A percentile compares a stretch with the other conserved stretches of the same genome.
Conservation (phyloP, 1,284 basidiomycete species). For the Rhodotorula glutinis region DNA sequence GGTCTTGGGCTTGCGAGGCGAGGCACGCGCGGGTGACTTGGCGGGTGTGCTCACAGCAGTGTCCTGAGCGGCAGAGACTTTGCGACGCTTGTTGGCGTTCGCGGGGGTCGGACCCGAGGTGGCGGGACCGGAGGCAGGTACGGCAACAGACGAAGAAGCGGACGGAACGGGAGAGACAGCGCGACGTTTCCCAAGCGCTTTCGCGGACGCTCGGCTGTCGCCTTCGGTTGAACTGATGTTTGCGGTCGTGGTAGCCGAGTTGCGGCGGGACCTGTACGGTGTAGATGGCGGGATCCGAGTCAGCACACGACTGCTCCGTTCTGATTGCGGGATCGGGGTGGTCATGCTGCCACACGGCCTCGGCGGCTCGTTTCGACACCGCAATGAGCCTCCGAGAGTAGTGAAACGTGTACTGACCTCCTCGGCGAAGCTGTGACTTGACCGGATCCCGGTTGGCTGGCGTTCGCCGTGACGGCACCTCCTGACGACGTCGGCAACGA, state of each 20-base stretch:
- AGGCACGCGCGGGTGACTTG: neutral
- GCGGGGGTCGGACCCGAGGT: neutral
- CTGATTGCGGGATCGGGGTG: too few species aligned
- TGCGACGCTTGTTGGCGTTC: constrained; percentile 29
- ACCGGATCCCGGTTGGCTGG: neutral
- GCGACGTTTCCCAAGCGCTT: constrained; percentile 41
- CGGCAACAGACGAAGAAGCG: neutral
- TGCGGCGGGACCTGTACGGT: constrained; percentile 15
- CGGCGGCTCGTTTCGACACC: too few species aligned
- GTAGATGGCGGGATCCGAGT: neutral
- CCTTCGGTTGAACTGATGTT: neutral
- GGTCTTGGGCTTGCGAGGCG: constrained; percentile 5
- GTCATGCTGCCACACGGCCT: too few species aligned
- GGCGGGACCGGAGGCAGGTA: neutral
- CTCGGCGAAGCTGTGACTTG: neutral
- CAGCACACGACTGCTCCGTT: neutral
- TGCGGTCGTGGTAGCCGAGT: constrained; percentile 1
- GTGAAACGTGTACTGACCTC: neutral
- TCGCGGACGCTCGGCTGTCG: constrained; percentile 20
- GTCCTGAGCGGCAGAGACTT: constrained; percentile 11
- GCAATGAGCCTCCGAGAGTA: too few species aligned
- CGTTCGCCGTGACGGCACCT: neutral
- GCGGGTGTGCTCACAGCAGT: constrained; percentile 12
- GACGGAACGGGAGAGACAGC: constrained; percentile 34
- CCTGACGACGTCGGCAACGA: neutral